A percentile compares a stretch with the other conserved stretches of the same genome.
phyloP scores from a whole-genome alignment of 2,329 filamentous ascomycete species.

The Exutisphaerella laricina region DNA sequence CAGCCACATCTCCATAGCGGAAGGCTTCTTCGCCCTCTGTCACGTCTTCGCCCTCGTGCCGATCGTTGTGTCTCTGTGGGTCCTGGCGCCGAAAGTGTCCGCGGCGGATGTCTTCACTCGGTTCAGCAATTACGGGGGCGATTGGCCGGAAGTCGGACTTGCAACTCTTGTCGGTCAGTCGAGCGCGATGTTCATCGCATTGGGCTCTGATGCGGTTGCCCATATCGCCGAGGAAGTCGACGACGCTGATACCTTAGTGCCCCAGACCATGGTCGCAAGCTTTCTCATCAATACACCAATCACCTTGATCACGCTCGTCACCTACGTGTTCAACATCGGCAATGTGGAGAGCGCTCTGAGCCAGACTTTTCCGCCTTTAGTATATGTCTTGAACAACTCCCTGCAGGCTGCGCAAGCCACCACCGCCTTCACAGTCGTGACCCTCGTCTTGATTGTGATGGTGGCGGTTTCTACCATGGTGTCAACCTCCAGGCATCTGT shows the following conservation, averaged over 20 bases:
- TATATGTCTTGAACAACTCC: slow-evolving; percentile 28
- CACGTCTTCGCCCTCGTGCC: slow-evolving; percentile 33
- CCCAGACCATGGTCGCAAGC: slow-evolving; percentile 38
- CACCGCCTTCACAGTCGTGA: slow-evolving; percentile 30
- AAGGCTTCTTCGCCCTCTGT: slow-evolving; percentile 30
- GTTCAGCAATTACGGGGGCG: slow-evolving; percentile 37
- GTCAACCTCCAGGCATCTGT: slow-evolving; percentile 36
- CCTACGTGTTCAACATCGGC: slow-evolving; percentile 35
- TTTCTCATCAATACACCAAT: slow-evolving; percentile 34
- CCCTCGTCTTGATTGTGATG: slow-evolving; percentile 33
- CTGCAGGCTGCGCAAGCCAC: slow-evolving; percentile 28
- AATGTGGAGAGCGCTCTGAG: slow-evolving; percentile 27
- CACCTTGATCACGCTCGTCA: slow-evolving; percentile 28
- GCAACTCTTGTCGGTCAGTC: slow-evolving; percentile 39
- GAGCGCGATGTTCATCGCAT: slow-evolving; percentile 28
- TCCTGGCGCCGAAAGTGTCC: slow-evolving; percentile 19
- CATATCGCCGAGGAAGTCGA: slow-evolving; percentile 43
- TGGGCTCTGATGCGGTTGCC: slow-evolving; percentile 35
- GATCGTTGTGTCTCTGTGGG: slow-evolving; percentile 28
- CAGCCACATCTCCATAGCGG: slow-evolving; percentile 26
- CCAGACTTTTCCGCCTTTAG: slow-evolving; percentile 28
- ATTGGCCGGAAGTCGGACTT: slow-evolving; percentile 36
- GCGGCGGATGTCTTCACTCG: slow-evolving; percentile 26
- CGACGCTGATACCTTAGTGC: slow-evolving; percentile 38
- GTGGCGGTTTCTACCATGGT: slow-evolving; percentile 37